Percentiles rank a stretch among this genome's conserved stretches.
phyloP scores from a whole-genome alignment of 2,329 filamentous ascomycete species.

The Paecilomyces variotii region DNA sequence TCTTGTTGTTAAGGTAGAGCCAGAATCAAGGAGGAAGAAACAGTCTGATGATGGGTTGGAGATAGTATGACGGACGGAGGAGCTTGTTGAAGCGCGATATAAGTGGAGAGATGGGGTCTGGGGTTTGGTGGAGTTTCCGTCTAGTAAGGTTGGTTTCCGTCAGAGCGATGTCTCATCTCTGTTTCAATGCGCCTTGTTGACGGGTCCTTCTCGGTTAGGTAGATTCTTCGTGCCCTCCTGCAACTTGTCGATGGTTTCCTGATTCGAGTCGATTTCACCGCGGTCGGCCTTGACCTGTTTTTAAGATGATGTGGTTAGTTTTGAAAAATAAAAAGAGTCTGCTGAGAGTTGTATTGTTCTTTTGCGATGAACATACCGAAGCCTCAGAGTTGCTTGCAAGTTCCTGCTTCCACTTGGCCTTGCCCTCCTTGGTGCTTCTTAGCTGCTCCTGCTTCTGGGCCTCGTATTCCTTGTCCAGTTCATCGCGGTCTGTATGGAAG shows the following conservation, averaged over 20 bases:
- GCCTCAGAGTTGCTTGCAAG: conserved; percentile 74
- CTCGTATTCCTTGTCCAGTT: conserved; percentile 39
- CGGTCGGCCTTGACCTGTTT: conserved; percentile 54
- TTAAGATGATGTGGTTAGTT: background rate
- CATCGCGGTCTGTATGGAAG: conserved; percentile 33
- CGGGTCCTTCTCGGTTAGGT: background rate
- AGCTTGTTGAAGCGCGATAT: too few relatives aligned
- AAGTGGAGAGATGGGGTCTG: too few relatives aligned
- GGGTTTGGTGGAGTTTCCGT: too few relatives aligned
- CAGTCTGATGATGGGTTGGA: too few relatives aligned
- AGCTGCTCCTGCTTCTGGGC: conserved; percentile 56
- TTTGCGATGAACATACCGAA: conserved; percentile 43
- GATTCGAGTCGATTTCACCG: conserved; percentile 24
- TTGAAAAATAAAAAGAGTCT: too few relatives aligned
- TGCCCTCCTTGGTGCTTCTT: conserved; percentile 47
- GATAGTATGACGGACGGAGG: too few relatives aligned
- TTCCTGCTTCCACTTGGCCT: conserved; percentile 68
- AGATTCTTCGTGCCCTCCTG: background rate
- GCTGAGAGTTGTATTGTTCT: conserved; percentile 3
- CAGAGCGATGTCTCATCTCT: background rate
- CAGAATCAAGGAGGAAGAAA: too few relatives aligned
- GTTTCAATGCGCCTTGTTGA: background rate
- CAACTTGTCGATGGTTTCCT: background rate
- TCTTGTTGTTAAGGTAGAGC: too few relatives aligned
- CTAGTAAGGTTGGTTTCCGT: too few relatives aligned